Base-by-base conservation (phyloP, 768 basidiomycete genomes). In the Phlebiopsis gigantea region DNA sequence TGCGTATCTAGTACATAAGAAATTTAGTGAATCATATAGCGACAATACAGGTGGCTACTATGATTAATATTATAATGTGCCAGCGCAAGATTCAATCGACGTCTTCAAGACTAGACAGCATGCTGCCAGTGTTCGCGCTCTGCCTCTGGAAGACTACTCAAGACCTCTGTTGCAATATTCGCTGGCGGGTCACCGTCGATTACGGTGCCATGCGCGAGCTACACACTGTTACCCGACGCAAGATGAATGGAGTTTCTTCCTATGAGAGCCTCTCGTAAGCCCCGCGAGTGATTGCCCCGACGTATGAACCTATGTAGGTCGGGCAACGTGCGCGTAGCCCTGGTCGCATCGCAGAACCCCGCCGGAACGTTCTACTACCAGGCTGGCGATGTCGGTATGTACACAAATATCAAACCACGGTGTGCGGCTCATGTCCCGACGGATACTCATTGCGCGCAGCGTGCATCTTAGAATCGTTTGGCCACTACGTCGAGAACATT, bases 201-300 rank as follows among this genome's bases (percentile, higher is more conserved):
- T 54, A 54, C 14, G 58, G 58, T 42, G 58, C 58, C 12, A 55
- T 59, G 53, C 55, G 50, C 28, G 59, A 57, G 29, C 51, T 53
- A 8, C 55, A n/a, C n/a, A 84, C 80, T 86, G 85, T 84, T 85
- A 86, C 62, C 84, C 85, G 4, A 84, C 79, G 14, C 71, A 81
- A 65, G 78, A 81, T 53, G 83, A 84, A 67, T 85, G 83, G 83
- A 75, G 71, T 52, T 81, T 75, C 65, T 81, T 76, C 77, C 54
- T 84, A 82, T 82, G 59, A 31, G 79, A 69, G 34, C 3, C 3
- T 39, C 34, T 39, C 34, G 34, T 39, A 39, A 39, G 14, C 17
- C 24, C 26, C 31, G 28, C 12, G 53, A 24, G 6, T 15, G 6
- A 8, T 41, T 10, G 25, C 10, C 25, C 30, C 29, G n/a, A 30